phyloP scores from a whole-genome alignment of 345 rosid species.

The Moricandia arvensis region DNA sequence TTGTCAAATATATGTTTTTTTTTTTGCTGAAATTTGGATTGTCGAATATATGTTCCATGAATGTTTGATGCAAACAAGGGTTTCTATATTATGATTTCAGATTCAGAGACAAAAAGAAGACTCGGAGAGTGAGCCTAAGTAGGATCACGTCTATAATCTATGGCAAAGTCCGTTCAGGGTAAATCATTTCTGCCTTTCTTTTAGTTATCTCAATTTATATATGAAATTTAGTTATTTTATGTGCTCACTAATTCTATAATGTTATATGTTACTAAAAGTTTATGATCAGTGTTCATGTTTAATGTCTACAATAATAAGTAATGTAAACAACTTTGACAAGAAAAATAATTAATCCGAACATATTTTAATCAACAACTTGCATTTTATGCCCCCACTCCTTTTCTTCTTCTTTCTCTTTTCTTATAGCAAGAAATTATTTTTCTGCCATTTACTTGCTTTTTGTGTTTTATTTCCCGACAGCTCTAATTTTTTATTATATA shows the following conservation, averaged over 20 bases:
- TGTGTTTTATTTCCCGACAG: constrained; percentile 40
- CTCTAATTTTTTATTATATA: constrained; percentile 20
- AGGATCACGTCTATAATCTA: no score
- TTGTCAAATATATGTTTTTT: no score
- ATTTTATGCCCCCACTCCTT: constrained; percentile 11
- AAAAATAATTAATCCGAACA: not conserved
- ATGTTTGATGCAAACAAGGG: no score
- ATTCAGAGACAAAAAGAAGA: no score
- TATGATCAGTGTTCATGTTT: not conserved
- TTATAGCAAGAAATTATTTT: constrained; percentile 7
- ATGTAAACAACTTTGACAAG: not conserved
- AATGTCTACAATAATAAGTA: not conserved
- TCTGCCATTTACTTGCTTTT: constrained; percentile 35
- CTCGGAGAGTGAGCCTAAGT: no score
- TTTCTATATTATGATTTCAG: no score
- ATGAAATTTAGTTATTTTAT: not conserved
- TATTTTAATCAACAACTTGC: constrained; percentile 1
- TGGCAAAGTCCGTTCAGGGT: not conserved
- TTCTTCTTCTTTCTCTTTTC: constrained; percentile 30
- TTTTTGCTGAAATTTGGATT: no score
- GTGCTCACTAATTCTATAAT: not conserved
- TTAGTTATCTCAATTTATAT: not conserved
- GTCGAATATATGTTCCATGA: no score
- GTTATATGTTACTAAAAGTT: not conserved
- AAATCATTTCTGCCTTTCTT: not conserved